Conservation (phyloP, 2,329 filamentous ascomycete species). For the Dactylellina haptotyla region DNA sequence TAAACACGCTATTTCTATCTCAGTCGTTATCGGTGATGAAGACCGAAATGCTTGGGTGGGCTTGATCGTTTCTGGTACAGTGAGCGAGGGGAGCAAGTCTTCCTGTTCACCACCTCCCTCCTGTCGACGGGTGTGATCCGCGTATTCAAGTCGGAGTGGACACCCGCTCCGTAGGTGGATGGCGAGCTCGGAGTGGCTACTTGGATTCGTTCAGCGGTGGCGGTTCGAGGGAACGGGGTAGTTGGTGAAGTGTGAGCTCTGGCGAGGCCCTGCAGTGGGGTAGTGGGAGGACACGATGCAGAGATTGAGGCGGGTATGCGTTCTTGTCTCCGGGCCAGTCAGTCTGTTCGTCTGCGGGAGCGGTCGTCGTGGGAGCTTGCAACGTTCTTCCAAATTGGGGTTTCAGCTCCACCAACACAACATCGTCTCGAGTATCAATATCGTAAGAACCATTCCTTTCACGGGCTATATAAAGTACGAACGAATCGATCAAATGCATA, state of each 20-base stretch:
- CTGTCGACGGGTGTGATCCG: no score
- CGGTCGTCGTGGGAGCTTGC: conserved; percentile 30
- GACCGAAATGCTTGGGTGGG: background rate
- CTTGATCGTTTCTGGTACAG: background rate
- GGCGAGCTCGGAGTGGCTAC: no score
- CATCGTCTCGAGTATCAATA: background rate
- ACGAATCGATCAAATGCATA: no score
- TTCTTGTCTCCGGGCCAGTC: background rate
- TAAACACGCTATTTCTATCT: background rate
- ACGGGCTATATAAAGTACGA: background rate
- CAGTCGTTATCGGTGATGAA: background rate
- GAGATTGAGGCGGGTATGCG: background rate
- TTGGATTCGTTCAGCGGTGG: no score
- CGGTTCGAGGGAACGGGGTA: no score
- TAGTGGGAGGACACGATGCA: no score
- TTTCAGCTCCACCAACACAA: conserved; percentile 15
- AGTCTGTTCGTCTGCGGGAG: conserved; percentile 15
- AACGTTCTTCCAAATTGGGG: conserved; percentile 42
- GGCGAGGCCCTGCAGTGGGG: no score
- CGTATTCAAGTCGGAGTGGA: no score
- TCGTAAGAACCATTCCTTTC: background rate
- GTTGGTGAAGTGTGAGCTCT: no score
- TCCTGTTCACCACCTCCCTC: no score
- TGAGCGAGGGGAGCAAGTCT: no score
- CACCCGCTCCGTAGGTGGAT: no score